These are phyloP conservation scores for Lactarius trivialis DNA, from an alignment of 768 basidiomycete genomes.

Conservation along the genomic window DNA sequence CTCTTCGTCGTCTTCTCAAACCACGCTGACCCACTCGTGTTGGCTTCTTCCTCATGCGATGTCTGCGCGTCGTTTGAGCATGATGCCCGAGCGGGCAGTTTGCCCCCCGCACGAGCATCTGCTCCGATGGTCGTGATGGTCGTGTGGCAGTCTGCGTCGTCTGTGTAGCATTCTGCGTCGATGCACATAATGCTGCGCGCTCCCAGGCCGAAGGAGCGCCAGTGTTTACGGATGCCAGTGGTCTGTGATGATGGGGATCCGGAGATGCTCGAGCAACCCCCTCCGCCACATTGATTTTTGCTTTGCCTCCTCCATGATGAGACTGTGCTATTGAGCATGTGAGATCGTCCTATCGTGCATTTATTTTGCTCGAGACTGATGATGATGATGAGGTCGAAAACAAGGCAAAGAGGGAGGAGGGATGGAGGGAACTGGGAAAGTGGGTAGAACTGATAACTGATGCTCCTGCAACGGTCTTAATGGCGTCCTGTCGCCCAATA, in stretches of 20 bases:
- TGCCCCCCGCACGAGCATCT: not conserved
- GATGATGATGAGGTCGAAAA: not conserved
- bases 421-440: not conserved
- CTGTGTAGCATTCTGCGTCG: not conserved
- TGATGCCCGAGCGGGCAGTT: not conserved
- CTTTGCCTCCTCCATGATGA: not conserved
- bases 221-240: not conserved
- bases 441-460: not conserved
- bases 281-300: not conserved
- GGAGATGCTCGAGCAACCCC: not conserved
- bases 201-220: constrained; percentile 4
- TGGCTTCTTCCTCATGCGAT: not conserved
- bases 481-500: not conserved
- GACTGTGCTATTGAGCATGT: not conserved
- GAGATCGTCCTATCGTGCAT: not conserved
- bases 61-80: not conserved
- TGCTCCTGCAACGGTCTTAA: not conserved
- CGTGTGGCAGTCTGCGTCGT: not conserved
- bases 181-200: constrained; percentile 10
- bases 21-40: not conserved
- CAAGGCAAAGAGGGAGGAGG: not conserved
- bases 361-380: not conserved
- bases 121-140: too few species aligned
- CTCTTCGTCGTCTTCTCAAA: not conserved
- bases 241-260: not conserved